Percentiles rank a stretch among this genome's conserved stretches.
phyloP scores from a whole-genome alignment of 2,329 filamentous ascomycete species.

The Coleophoma crateriformis region DNA sequence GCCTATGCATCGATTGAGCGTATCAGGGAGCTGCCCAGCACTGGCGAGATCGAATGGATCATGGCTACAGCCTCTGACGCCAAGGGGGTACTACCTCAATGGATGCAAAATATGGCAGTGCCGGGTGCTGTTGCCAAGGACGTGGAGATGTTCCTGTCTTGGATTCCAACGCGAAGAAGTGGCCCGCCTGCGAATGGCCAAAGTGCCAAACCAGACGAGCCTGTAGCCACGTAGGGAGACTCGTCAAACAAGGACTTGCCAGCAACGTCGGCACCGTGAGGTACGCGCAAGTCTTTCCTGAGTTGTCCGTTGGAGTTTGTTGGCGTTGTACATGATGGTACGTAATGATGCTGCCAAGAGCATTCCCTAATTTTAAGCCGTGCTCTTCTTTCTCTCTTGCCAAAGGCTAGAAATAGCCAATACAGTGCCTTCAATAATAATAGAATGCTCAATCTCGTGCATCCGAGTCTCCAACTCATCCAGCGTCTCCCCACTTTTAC shows the following conservation, averaged over 20 bases:
- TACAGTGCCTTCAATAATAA: slow-evolving; percentile 71
- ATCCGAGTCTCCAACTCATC: slow-evolving; percentile 66
- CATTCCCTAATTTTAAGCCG: background rate
- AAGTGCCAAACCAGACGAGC: slow-evolving; percentile 1
- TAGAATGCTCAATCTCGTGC: slow-evolving; percentile 68
- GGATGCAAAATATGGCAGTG: slow-evolving; percentile 59
- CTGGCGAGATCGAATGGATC: slow-evolving; percentile 60
- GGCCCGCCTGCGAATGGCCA: background rate
- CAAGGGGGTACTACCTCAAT: slow-evolving; percentile 58
- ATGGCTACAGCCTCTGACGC: slow-evolving; percentile 76
- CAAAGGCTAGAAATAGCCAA: slow-evolving; percentile 37
- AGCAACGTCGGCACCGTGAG: slow-evolving; percentile 2
- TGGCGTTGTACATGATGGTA: no score
- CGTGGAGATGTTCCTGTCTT: slow-evolving; percentile 61
- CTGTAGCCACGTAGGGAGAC: background rate
- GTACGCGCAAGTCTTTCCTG: no score
- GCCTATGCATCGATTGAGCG: slow-evolving; percentile 63
- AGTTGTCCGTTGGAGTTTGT: no score
- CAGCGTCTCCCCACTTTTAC: slow-evolving; percentile 58
- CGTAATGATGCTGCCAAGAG: no score
- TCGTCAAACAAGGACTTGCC: slow-evolving; percentile 3
- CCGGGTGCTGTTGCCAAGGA: slow-evolving; percentile 63
- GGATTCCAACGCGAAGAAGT: slow-evolving; percentile 35
- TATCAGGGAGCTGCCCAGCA: slow-evolving; percentile 29
- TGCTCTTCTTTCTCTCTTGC: slow-evolving; percentile 12